Evolutionary conservation across 2,329 filamentous ascomycete genomes (phyloP), one percentile per base, ranked within the genome.

Genomic region (Claviceps pusilla): DNA sequence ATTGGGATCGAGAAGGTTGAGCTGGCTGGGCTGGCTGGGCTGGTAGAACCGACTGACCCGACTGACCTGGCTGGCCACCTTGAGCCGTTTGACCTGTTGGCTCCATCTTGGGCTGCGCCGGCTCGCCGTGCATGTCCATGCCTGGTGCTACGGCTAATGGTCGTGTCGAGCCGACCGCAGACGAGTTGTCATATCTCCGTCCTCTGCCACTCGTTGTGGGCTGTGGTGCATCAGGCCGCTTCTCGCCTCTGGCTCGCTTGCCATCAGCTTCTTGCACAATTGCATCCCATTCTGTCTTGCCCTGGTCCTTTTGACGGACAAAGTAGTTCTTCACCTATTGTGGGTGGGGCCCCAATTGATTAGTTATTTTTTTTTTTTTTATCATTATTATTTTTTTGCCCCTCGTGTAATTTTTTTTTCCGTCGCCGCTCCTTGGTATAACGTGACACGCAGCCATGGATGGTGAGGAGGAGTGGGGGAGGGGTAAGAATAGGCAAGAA

Each of bases 241-340:
- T 76, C 66, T 85, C 81, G 48, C 80, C 79, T 53, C 76, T 69
- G 9, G 63, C 59, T 53, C 71, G 73, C 66, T 79, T 81, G 31
- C 67, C 70, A 58, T 86, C 80, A 16, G 83, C 80, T 48, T 83
- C 79, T 51, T 70, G 71, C 1, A 81, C 79, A 55, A 84, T 74
- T 6, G 66, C 67, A 56, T 81, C 79, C 76, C 79, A 84, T 51
- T 83, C 79, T 3, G 70, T 67, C 59, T 79, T 79, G 19, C 71
- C 70, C 57, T 76, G 73, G 59, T 84, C 81, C 62, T 81, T 79
- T 61, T 83, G 78, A 4, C 82, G 76, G 29, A 77, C 73, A 59
- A 79, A 86, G 62, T 83, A 85, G 61, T 86, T 86, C 62, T 84
- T 84, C 29, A 85, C 81, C 80, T 84, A 62, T 60, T 84, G 62